phyloP scores from a whole-genome alignment of 208 protist genomes.

The Leishmania arabica region DNA sequence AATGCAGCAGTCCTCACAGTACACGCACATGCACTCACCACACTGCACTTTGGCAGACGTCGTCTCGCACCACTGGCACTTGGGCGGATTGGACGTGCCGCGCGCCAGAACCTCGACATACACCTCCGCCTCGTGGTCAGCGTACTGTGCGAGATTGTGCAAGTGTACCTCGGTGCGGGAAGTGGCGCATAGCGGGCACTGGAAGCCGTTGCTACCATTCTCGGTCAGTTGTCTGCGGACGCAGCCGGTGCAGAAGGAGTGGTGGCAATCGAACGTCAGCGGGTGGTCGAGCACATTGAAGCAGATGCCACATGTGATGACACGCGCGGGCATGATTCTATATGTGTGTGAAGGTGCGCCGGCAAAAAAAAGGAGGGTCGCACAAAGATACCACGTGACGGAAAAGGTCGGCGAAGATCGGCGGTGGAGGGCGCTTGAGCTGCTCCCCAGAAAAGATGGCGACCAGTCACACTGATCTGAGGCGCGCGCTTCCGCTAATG shows the following conservation, averaged over 20 bases:
- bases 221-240: constrained; percentile 41
- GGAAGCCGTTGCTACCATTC: constrained; percentile 43
- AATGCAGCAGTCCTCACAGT: constrained; percentile 65
- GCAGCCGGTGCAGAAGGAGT: constrained; percentile 67
- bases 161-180: constrained; percentile 30
- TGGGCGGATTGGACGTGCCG: constrained; percentile 32
- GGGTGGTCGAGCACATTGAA: constrained; percentile 66
- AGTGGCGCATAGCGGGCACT: constrained; percentile 61
- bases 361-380: background rate
- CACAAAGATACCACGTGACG: background rate
- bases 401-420: background rate
- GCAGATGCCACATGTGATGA: constrained; percentile 79
- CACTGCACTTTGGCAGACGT: constrained; percentile 57
- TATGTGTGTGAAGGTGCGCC: background rate
- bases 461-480: background rate
- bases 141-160: constrained; percentile 39
- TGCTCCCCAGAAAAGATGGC: background rate
- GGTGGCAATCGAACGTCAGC: constrained; percentile 56
- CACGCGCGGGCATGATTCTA: constrained; percentile 11
- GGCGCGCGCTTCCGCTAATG: background rate
- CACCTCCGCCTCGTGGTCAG: constrained; percentile 42
- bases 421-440: background rate
- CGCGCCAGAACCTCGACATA: constrained; percentile 48
- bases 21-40: constrained; percentile 66
- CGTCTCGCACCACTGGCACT: constrained; percentile 86